Percentiles rank a stretch among this genome's conserved stretches.
These are phyloP conservation scores for Silene vulgaris DNA, from an alignment of 179 eudicot species.

Conservation along the genomic window DNA sequence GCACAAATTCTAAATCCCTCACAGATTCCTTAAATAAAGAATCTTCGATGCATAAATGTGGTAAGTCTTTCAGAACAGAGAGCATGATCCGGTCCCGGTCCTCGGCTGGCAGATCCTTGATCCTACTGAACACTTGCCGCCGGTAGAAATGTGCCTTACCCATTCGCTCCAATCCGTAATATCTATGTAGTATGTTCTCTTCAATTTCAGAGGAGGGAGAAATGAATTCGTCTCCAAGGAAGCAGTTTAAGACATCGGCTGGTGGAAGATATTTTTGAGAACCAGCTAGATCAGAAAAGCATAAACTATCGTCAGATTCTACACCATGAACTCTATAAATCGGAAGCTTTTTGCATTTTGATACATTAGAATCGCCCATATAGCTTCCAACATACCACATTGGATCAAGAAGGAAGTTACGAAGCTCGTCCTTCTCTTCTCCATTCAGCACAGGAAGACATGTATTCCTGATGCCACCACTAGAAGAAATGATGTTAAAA, in stretches of 20 bases:
- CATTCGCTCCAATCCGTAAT: conserved; percentile 75
- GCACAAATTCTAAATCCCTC: conserved; percentile 72
- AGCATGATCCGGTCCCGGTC: conserved; percentile 83
- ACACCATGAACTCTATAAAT: conserved; percentile 58
- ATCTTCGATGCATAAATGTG: conserved; percentile 87
- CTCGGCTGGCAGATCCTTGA: conserved; percentile 51
- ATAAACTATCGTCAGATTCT: conserved; percentile 43
- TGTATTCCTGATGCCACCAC: conserved; percentile 37
- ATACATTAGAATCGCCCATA: conserved; percentile 54
- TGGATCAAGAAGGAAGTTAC: conserved; percentile 75
- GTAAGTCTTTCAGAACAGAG: conserved; percentile 72
- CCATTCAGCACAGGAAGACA: conserved; percentile 46
- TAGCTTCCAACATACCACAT: conserved; percentile 74
- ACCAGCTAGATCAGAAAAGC: conserved; percentile 62
- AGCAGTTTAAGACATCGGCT: conserved; percentile 47
- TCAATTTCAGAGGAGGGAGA: conserved; percentile 51
- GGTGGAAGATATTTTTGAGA: conserved; percentile 77
- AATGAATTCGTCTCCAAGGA: conserved; percentile 68
- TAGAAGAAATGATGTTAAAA: conserved; percentile 55
- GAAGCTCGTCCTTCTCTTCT: conserved; percentile 79
- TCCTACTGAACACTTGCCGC: conserved; percentile 55
- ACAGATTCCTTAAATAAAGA: conserved; percentile 60
- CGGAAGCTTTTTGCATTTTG: conserved; percentile 73
- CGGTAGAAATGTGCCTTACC: conserved; percentile 66
- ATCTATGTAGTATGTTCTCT: conserved; percentile 66